Evolutionary conservation across 1,139 yeast species (phyloP).

Genomic region (Candida neerlandica): DNA sequence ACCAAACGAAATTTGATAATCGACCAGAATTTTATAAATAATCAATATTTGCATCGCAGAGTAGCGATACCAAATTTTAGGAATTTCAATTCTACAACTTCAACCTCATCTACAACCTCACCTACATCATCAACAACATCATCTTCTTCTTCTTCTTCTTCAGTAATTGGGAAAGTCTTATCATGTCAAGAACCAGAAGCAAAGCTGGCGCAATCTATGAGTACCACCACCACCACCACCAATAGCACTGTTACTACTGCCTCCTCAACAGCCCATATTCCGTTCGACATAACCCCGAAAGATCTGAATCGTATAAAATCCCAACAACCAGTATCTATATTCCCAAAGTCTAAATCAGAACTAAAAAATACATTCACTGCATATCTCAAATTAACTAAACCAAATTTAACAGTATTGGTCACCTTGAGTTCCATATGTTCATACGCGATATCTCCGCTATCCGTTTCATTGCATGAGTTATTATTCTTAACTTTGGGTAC

Average conservation of each 20-base stretch:
- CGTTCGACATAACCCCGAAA: conserved; percentile 58
- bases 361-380: conserved; percentile 49
- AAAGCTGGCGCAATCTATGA: conserved; percentile 25
- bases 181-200: conserved; percentile 43
- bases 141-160: too few relatives aligned
- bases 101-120: neutral
- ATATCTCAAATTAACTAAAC: conserved; percentile 82
- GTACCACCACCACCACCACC: neutral
- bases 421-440: conserved; percentile 92
- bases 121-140: neutral
- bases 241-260: too few relatives aligned
- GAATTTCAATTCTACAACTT: neutral
- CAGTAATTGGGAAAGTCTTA: conserved; percentile 30
- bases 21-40: conserved; percentile 40
- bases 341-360: conserved; percentile 15
- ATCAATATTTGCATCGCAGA: conserved; percentile 27
- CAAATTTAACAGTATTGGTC: conserved; percentile 82
- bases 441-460: conserved; percentile 86
- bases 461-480: conserved; percentile 70
- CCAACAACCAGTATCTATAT: conserved; percentile 14
- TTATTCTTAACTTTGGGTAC: conserved; percentile 82
- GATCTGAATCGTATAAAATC: conserved; percentile 20
- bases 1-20: conserved; percentile 32
- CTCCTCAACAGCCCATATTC: conserved; percentile 31
- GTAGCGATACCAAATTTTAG: conserved; percentile 7